phyloP scores from a whole-genome alignment of 306 rosid genomes.

The Sesbania bispinosa region DNA sequence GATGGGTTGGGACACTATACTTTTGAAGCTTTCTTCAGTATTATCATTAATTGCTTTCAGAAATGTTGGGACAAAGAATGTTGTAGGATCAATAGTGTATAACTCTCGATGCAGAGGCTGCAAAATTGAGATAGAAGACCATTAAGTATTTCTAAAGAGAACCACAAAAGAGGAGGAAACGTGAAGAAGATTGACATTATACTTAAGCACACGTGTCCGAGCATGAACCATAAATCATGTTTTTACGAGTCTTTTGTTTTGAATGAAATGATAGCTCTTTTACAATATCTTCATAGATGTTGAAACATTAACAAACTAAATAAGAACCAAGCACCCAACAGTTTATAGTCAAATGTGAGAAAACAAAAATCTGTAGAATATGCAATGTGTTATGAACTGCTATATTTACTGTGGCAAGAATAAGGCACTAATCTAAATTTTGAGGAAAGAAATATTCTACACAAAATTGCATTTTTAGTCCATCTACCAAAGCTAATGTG shows the following conservation, averaged over 20 bases:
- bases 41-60: constrained; percentile 64
- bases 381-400: not conserved
- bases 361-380: not conserved
- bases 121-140: constrained; percentile 19
- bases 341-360: too few relatives aligned
- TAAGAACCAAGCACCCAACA: not conserved
- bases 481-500: too few relatives aligned
- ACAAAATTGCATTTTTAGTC: too few relatives aligned
- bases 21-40: constrained; percentile 63
- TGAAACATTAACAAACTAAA: not conserved
- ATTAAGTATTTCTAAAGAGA: constrained; percentile 6
- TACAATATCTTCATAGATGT: not conserved
- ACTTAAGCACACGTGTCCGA: not conserved
- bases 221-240: not conserved
- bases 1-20: constrained; percentile 57
- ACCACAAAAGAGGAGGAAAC: not conserved
- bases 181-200: not conserved
- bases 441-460: too few relatives aligned
- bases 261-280: not conserved
- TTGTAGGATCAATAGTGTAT: constrained; percentile 53
- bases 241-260: not conserved
- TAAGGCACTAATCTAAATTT: not conserved
- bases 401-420: not conserved
- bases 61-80: constrained; percentile 78
- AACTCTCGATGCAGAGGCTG: constrained; percentile 68